Base-by-base conservation (phyloP, 1,139 yeast genomes). In the Pichiaceae sp. region DNA sequence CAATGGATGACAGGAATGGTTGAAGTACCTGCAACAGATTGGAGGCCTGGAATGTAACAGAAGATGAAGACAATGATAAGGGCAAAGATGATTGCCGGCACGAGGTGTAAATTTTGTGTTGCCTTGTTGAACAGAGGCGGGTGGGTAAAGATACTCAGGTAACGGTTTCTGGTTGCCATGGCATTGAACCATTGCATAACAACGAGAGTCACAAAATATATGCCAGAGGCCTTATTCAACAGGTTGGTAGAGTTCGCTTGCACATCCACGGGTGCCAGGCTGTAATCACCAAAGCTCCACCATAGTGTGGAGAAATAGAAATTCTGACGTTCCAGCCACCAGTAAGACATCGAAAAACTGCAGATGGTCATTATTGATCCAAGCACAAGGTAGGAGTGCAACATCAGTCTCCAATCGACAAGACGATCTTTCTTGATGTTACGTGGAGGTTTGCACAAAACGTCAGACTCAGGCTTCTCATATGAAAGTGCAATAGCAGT, bases 101-200 rank as follows among this genome's bases (percentile, higher is more conserved):
- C 59, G 23, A 69, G 42, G 26, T 49, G 51, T 50, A 56, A 46
- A 42, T 58, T 51, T 17, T 34, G 32, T 34, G 50, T 38, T 36
- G 60, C 47, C 15, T 62, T 72, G 36, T 56, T 54, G 43, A 56
- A 68, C 47, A 66, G 70, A 21, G 24, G 24, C 11, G 24, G 24
- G 11, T 21, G 24, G 11, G 24, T 21, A 51, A 71, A 62, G 15
- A 70, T 49, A 44, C 70, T 63, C 43, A 66, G 54, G 38, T 59
- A 55, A 42, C 76, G 59, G 1, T 72, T 67, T 50, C 78, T 59
- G 32, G 68, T 62, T 1, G 72, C 60, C 48, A 71, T 45, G 44
- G 70, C 53, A 45, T 71, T 70, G 56, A 70, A 69, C 43, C 64
- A 59, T 50, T 72, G 77, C 62, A 71, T 54, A 31, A 70, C 62